Evolutionary conservation across 2,329 filamentous ascomycete genomes (phyloP), one percentile per base, ranked within the genome.

Genomic region (Ophiostoma australiae): DNA sequence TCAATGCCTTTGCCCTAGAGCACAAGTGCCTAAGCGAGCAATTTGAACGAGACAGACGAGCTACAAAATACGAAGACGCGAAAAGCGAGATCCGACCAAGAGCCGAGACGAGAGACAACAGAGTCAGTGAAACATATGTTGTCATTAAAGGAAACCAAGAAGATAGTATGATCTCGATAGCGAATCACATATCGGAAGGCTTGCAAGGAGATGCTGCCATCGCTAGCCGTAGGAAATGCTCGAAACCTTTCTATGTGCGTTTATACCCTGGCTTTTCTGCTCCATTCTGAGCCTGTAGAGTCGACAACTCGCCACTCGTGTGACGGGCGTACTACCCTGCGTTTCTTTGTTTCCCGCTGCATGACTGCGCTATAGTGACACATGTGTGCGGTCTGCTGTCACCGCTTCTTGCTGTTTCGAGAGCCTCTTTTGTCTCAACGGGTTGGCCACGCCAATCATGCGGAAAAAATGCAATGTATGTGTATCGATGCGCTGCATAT

Each of bases 341-440:
- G 10, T 63, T 63, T 63, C 58, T 63, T 63, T 63, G 58, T 63
- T 27, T 63, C 58, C 10, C 27, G 58, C 27, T 63, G 13, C 44
- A 55, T n/a, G 27, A 68, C 27, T 20, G 31, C 41, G 52, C 11
- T 52, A 20, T 69, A 27, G 58, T 20, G n/a, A 35, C 58, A 63
- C 58, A 63, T 17, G 58, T 63, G 58, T 63, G 58, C 15, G 58
- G 58, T 33, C 58, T 63, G 58, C 58, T 63, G 58, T 63, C 27
- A 63, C 58, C 58, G 27, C 58, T 63, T 63, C 58, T 20, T 33
- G n/a, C 58, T 63, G 58, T 63, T 63, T 63, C 58, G 58, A 7
- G 27, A 63, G 58, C 58, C 58, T 63, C 58, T 63, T 63, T 63
- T 63, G 58, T 63, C 58, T 63, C 23, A 20, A 33, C 58, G 13